phyloP scores from a whole-genome alignment of 2,329 filamentous ascomycete genomes.

The Ciborinia camelliae region DNA sequence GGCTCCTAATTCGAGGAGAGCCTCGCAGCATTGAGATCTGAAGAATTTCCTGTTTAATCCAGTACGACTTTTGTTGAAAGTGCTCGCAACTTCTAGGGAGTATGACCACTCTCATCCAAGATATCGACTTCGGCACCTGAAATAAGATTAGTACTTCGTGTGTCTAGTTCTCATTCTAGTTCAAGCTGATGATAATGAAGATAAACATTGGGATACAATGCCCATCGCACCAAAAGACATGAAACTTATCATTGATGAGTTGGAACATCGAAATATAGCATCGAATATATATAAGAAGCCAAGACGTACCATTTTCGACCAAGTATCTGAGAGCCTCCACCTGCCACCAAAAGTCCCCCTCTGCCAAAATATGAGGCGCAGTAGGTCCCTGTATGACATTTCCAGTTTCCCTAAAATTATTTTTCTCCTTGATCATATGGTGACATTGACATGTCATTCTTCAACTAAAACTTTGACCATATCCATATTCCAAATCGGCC shows the following conservation, averaged over 20 bases:
- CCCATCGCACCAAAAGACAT: not conserved
- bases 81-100: conserved; percentile 23
- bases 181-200: too few species aligned
- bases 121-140: conserved; percentile 30
- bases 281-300: not conserved
- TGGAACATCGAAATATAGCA: not conserved
- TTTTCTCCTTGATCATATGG: not conserved
- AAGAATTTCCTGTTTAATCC: not conserved
- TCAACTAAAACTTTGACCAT: conserved; percentile 40
- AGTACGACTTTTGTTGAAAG: not conserved
- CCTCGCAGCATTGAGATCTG: not conserved
- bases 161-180: not conserved
- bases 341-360: conserved; percentile 23
- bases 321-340: conserved; percentile 26
- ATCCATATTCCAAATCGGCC: conserved; percentile 38
- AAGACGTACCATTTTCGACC: conserved; percentile 24
- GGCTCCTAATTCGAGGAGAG: conserved; percentile 18
- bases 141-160: not conserved
- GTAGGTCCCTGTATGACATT: not conserved
- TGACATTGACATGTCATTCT: conserved; percentile 37
- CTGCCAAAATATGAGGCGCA: conserved; percentile 23
- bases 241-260: not conserved
- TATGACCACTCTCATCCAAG: conserved; percentile 19
- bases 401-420: not conserved
- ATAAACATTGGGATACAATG: not conserved